Conservation (phyloP, 176 grass and related monocot species). For the Puccinellia tenuiflora region DNA sequence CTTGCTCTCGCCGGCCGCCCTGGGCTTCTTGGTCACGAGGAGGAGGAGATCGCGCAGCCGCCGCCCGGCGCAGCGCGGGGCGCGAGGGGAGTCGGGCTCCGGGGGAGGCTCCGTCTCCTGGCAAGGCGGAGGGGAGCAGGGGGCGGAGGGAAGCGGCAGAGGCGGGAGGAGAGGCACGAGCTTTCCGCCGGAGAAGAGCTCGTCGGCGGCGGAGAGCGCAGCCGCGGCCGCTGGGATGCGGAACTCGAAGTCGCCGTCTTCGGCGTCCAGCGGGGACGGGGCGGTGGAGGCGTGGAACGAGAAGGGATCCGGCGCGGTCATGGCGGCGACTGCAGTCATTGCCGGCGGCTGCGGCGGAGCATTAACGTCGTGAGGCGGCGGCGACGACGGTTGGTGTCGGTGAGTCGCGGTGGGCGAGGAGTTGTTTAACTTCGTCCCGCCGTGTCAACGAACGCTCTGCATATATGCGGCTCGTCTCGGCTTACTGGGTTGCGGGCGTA, state of each 20-base stretch:
- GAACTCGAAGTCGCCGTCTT: conserved; percentile 53
- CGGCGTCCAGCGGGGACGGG: not conserved
- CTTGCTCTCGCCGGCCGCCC: not conserved
- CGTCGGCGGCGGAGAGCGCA: conserved; percentile 55
- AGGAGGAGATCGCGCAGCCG: conserved; percentile 55
- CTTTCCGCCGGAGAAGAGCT: conserved; percentile 64
- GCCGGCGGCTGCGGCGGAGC: conserved; percentile 13
- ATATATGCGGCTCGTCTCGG: not conserved
- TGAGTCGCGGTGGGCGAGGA: not conserved
- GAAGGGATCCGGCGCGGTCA: conserved; percentile 33
- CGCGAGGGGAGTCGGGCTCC: conserved; percentile 43
- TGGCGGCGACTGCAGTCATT: conserved; percentile 39
- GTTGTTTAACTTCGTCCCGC: conserved; percentile 31
- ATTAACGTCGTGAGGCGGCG: conserved; percentile 27
- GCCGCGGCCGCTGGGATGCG: conserved; percentile 34
- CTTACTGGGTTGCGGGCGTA: not conserved
- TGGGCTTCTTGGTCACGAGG: conserved; percentile 32
- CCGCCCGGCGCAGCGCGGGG: conserved; percentile 44
- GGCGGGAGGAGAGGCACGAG: conserved; percentile 46
- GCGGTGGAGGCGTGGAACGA: not conserved
- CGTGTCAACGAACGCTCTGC: conserved; percentile 27
- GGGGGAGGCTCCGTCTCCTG: not conserved
- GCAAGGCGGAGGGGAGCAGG: not conserved
- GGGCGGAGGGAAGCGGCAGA: not conserved
- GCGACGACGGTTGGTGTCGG: not conserved